Percentiles rank a stretch among this genome's conserved stretches.
Evolutionary conservation across 2,329 filamentous ascomycete species (phyloP).

Genomic region (Penicillium olsonii): DNA sequence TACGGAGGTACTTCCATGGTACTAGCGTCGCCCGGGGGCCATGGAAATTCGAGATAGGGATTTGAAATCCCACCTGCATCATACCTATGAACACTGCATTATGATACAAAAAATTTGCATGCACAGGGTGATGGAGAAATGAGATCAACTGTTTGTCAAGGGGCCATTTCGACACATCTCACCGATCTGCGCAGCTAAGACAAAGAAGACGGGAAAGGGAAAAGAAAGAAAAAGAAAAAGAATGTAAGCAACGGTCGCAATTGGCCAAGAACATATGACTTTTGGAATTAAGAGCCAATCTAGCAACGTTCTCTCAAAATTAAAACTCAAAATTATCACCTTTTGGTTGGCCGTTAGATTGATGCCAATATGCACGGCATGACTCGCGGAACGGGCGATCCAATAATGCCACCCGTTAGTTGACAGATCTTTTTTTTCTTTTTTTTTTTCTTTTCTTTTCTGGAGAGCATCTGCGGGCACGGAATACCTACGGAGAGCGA

Average conservation of each 20-base stretch:
- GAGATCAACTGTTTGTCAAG: not conserved
- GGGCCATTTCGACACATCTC: slow-evolving; percentile 8
- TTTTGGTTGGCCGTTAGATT: not conserved
- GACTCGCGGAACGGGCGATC: slow-evolving; percentile 7
- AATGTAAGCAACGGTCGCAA: slow-evolving; percentile 3
- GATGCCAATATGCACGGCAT: slow-evolving; percentile 7
- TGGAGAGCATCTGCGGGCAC: no score
- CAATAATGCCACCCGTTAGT: not conserved
- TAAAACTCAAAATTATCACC: not conserved
- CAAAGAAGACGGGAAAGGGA: slow-evolving; percentile 1
- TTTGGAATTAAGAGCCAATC: slow-evolving; percentile 14
- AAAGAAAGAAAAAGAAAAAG: slow-evolving; percentile 1
- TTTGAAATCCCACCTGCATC: slow-evolving; percentile 2
- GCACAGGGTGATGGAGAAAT: slow-evolving; percentile 1
- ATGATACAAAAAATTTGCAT: slow-evolving; percentile 1
- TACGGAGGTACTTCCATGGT: not conserved
- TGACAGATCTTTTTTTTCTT: not conserved
- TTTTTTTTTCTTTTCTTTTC: not conserved
- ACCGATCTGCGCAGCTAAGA: slow-evolving; percentile 12
- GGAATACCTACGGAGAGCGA: no score
- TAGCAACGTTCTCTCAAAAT: slow-evolving; percentile 3
- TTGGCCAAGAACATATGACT: slow-evolving; percentile 1
- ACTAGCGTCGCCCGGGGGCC: slow-evolving; percentile 3
- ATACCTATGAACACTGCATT: not conserved
- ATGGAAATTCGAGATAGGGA: not conserved